A percentile compares a stretch with the other conserved stretches of the same genome.
These are phyloP conservation scores for Neofusicoccum ribis DNA, from an alignment of 2,329 filamentous ascomycete species.

Conservation along the genomic window DNA sequence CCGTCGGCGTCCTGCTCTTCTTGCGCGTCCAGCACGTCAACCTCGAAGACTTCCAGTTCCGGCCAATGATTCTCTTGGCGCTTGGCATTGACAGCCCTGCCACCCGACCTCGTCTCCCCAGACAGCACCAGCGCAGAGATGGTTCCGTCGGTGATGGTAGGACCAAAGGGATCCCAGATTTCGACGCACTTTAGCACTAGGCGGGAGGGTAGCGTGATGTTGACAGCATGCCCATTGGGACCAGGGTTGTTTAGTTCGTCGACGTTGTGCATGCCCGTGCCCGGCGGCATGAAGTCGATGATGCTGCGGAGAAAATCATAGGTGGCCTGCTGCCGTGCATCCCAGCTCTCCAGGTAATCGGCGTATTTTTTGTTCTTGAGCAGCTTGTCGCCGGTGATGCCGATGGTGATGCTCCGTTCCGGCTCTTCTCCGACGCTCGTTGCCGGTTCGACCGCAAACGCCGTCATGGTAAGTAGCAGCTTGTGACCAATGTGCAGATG, in stretches of 20 bases:
- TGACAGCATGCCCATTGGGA: constrained; percentile 55
- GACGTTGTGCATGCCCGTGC: constrained; percentile 42
- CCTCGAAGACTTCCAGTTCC: constrained; percentile 76
- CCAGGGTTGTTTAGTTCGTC: constrained; percentile 49
- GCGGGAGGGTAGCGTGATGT: constrained; percentile 60
- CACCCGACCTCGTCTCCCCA: constrained; percentile 81
- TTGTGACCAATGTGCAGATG: constrained; percentile 96
- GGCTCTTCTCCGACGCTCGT: constrained; percentile 22
- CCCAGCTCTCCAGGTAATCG: constrained; percentile 79
- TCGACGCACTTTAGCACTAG: constrained; percentile 76
- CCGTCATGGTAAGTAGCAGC: constrained; percentile 85
- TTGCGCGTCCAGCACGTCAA: constrained; percentile 78
- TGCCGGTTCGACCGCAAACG: constrained; percentile 62
- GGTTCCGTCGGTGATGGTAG: constrained; percentile 78
- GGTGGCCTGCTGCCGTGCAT: constrained; percentile 67
- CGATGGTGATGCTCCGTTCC: constrained; percentile 68
- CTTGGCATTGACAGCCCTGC: constrained; percentile 81
- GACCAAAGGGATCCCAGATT: constrained; percentile 86
- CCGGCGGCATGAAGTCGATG: constrained; percentile 57
- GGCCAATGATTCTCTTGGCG: constrained; percentile 75
- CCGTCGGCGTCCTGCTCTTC: constrained; percentile 47
- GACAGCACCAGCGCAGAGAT: constrained; percentile 85
- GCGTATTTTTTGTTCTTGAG: constrained; percentile 87
- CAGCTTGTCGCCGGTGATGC: constrained; percentile 84
- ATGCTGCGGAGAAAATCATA: constrained; percentile 68